A percentile compares a stretch with the other conserved stretches of the same genome.
These are phyloP conservation scores for Medicago truncatula DNA, from an alignment of 306 rosid species.

Conservation along the genomic window DNA sequence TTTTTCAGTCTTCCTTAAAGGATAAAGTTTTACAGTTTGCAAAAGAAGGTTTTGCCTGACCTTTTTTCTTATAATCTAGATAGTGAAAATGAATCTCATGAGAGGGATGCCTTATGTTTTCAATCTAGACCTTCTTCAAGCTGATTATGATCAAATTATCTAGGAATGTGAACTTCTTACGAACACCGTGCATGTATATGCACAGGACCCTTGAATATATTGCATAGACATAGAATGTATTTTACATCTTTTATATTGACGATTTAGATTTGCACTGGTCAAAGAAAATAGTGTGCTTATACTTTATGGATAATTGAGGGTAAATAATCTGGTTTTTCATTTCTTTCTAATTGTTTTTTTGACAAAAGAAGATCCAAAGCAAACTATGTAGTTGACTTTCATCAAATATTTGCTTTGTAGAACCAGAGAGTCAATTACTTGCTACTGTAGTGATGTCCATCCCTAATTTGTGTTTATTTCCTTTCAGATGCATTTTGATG, in stretches of 20 bases:
- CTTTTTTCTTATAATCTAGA: neutral
- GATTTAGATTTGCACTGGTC: neutral
- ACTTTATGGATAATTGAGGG: neutral
- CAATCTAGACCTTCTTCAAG: slow-evolving; percentile 15
- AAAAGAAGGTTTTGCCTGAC: slow-evolving; percentile 18
- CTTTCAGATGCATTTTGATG: slow-evolving; percentile 84
- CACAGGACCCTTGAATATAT: neutral
- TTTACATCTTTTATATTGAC: neutral
- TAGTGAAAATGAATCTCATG: slow-evolving; percentile 17
- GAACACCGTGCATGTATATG: neutral
- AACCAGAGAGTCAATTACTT: slow-evolving; percentile 16
- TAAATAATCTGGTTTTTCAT: neutral
- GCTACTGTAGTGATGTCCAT: slow-evolving; percentile 27
- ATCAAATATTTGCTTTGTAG: slow-evolving; percentile 18
- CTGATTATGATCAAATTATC: neutral
- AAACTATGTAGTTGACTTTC: slow-evolving; percentile 30
- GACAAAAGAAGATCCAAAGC: slow-evolving; percentile 15
- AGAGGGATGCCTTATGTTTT: neutral
- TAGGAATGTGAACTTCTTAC: slow-evolving; percentile 25
- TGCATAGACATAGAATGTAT: neutral
- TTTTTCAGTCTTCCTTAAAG: slow-evolving; percentile 6
- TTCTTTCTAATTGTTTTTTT: slow-evolving; percentile 2
- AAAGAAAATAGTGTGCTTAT: neutral
- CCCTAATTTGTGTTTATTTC: slow-evolving; percentile 44
- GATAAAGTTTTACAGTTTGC: neutral